phyloP scores from a whole-genome alignment of 1,139 yeast genomes.

The Candida tunisiensis region DNA sequence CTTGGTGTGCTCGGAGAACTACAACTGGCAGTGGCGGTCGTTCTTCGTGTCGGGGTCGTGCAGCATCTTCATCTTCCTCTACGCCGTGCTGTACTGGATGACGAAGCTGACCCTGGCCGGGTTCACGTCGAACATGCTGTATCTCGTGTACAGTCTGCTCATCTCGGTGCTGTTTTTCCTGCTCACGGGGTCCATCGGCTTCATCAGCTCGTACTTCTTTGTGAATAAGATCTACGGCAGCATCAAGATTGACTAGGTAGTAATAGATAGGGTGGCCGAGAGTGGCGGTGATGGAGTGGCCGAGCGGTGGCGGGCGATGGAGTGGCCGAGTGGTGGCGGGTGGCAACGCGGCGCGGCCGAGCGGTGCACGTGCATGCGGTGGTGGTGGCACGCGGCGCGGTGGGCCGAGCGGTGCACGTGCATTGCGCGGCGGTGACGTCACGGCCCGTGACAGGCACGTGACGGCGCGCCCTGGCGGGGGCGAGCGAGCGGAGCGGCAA shows the following conservation, averaged over 20 bases:
- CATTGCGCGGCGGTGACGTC: too few species aligned
- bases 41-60: constrained; percentile 83
- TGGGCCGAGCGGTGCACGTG: too few species aligned
- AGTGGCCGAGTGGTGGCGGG: background rate
- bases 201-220: constrained; percentile 55
- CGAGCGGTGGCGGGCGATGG: background rate
- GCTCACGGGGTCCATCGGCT: constrained; percentile 82
- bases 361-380: too few species aligned
- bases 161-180: constrained; percentile 60
- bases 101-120: constrained; percentile 53
- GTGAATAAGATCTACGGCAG: constrained; percentile 68
- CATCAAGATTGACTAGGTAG: constrained; percentile 56
- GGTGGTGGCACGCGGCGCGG: too few species aligned
- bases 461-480: too few species aligned
- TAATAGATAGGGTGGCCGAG: background rate
- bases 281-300: background rate
- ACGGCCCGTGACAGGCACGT: too few species aligned
- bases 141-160: constrained; percentile 70
- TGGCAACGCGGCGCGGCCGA: too few species aligned
- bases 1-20: constrained; percentile 78
- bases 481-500: too few species aligned
- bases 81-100: constrained; percentile 41
- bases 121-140: constrained; percentile 57
- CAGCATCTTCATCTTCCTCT: constrained; percentile 67
- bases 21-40: constrained; percentile 97